phyloP scores from a whole-genome alignment of 2,329 filamentous ascomycete genomes.

The Cytospora piceae region DNA sequence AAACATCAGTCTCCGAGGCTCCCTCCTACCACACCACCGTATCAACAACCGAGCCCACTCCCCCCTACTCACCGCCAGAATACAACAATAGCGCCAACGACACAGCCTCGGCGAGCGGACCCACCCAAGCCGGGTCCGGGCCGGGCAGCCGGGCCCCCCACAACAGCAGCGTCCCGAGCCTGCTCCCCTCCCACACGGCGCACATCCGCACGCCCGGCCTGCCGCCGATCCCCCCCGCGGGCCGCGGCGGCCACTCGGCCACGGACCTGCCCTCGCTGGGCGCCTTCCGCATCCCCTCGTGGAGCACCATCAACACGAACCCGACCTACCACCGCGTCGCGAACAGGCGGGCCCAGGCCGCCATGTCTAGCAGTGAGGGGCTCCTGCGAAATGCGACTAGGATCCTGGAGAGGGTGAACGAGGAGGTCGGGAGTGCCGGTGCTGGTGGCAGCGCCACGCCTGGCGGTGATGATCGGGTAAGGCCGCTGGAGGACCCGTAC shows the following conservation, averaged over 20 bases:
- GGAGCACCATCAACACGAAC: slow-evolving; percentile 59
- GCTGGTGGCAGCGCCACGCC: slow-evolving; percentile 17
- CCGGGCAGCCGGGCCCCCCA: slow-evolving; percentile 30
- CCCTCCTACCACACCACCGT: slow-evolving; percentile 64
- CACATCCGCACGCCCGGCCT: slow-evolving; percentile 46
- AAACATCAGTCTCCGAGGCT: slow-evolving; percentile 59
- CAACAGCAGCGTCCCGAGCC: slow-evolving; percentile 28
- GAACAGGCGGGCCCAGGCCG: slow-evolving; percentile 56
- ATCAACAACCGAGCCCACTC: slow-evolving; percentile 50
- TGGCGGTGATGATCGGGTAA: slow-evolving; percentile 36
- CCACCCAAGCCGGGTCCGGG: slow-evolving; percentile 22
- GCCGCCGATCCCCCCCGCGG: slow-evolving; percentile 52
- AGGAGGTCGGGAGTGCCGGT: slow-evolving; percentile 39
- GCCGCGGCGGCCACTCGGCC: slow-evolving; percentile 32
- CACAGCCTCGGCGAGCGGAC: slow-evolving; percentile 23
- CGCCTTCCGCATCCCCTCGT: slow-evolving; percentile 61
- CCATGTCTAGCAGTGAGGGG: slow-evolving; percentile 40
- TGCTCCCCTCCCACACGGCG: slow-evolving; percentile 42
- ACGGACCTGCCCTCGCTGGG: slow-evolving; percentile 48
- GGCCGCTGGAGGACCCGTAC: slow-evolving; percentile 68
- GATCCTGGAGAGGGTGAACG: slow-evolving; percentile 43
- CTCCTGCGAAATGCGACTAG: slow-evolving; percentile 37
- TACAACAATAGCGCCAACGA: not conserved
- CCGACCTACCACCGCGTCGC: slow-evolving; percentile 67
- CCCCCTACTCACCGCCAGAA: slow-evolving; percentile 52